Percentiles rank a stretch among this genome's conserved stretches.
These are phyloP conservation scores for Haplosporangium sp. DNA, from an alignment of 371 early-diverging fungal species.

Conservation along the genomic window DNA sequence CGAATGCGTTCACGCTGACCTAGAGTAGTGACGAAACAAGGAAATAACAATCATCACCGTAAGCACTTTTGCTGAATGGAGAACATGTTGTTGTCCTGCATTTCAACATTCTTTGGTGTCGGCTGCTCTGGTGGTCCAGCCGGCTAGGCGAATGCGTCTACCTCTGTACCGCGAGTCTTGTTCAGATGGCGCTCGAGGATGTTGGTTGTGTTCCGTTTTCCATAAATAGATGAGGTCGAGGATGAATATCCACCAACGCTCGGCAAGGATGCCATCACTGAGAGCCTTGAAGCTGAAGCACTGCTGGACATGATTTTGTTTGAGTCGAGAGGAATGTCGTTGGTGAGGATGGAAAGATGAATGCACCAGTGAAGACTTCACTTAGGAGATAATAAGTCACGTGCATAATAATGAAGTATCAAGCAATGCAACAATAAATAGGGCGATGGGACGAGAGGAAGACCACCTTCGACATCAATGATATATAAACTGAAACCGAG, in stretches of 20 bases:
- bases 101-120: background rate
- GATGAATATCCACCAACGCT: conserved; percentile 54
- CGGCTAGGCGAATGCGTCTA: conserved; percentile 24
- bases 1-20: conserved; percentile 88
- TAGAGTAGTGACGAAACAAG: conserved; percentile 33
- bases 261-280: conserved; percentile 51
- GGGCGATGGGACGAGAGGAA: background rate
- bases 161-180: conserved; percentile 73
- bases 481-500: background rate
- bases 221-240: conserved; percentile 58
- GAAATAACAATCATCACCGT: background rate
- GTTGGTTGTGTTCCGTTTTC: conserved; percentile 52
- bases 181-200: conserved; percentile 76
- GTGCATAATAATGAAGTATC: too few relatives aligned
- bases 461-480: background rate
- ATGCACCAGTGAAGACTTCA: too few relatives aligned
- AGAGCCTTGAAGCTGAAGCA: conserved; percentile 42
- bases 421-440: background rate
- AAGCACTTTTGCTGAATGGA: too few relatives aligned
- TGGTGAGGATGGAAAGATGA: too few relatives aligned
- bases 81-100: background rate
- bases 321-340: too few relatives aligned
- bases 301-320: conserved; percentile 30
- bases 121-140: background rate
- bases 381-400: too few relatives aligned